Evolutionary conservation across 257 asterid genomes (phyloP).

Genomic region (Handroanthus guayacan): DNA sequence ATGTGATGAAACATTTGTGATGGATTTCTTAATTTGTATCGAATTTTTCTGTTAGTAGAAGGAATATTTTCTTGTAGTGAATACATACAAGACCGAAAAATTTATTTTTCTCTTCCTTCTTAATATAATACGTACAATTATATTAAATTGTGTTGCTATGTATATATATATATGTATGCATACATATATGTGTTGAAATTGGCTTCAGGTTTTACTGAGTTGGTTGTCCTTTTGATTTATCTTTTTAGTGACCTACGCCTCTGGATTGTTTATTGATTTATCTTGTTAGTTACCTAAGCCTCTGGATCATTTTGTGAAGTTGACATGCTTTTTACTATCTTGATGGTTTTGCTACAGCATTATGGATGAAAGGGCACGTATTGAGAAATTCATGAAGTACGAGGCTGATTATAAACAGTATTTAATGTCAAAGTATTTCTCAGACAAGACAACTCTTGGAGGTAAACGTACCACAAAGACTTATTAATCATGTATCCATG

Average conservation of each 20-base stretch:
- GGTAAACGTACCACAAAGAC: conserved; percentile 47
- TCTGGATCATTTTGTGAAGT: background rate
- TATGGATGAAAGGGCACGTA: conserved; percentile 47
- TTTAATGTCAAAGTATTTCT: conserved; percentile 78
- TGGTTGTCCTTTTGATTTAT: background rate
- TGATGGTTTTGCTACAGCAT: conserved; percentile 38
- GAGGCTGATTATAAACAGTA: conserved; percentile 65
- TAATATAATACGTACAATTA: no score
- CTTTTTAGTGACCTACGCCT: background rate
- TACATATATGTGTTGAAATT: no score
- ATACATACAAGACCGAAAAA: no score
- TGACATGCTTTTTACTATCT: conserved; percentile 5
- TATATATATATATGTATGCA: background rate
- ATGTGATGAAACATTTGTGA: no score
- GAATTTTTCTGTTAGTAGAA: no score
- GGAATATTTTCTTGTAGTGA: no score
- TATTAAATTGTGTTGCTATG: background rate
- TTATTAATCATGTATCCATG: no score
- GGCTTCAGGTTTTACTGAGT: background rate
- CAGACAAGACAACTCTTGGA: conserved; percentile 86
- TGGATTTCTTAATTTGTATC: no score
- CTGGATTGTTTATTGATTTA: no score
- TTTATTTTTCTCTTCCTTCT: no score
- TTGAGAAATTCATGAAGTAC: conserved; percentile 64
- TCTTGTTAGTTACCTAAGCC: background rate